Evolutionary conservation across 305 asterid genomes (phyloP).

Genomic region (Coffea humblotiana): DNA sequence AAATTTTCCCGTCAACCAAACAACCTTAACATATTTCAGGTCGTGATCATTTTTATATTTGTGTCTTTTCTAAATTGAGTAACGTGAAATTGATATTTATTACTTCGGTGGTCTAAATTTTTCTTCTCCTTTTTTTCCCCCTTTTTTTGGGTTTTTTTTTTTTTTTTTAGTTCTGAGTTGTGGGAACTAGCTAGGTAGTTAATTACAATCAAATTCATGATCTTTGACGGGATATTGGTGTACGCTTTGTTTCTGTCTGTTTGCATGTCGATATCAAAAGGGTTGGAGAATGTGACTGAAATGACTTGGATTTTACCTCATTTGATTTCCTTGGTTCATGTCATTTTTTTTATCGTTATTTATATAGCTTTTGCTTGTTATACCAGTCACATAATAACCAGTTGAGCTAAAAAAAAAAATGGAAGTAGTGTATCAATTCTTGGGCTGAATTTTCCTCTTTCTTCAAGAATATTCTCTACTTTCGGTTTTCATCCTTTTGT

Average conservation of each 20-base stretch:
- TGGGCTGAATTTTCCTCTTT: neutral
- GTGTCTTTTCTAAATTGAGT: constrained; percentile 20
- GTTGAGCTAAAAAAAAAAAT: constrained; percentile 3
- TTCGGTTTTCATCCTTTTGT: constrained; percentile 4
- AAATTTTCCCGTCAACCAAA: constrained; percentile 37
- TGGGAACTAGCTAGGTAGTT: neutral
- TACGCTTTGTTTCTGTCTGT: constrained; percentile 25
- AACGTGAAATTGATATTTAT: neutral
- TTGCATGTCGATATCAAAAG: constrained; percentile 38
- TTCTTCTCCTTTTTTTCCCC: neutral
- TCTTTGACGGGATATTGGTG: constrained; percentile 31
- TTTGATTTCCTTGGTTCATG: constrained; percentile 27
- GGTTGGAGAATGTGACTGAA: constrained; percentile 34
- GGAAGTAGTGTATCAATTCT: constrained; percentile 1
- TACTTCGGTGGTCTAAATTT: neutral
- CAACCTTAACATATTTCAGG: constrained; percentile 48
- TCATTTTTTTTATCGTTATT: constrained; percentile 19
- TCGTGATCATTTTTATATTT: constrained; percentile 26
- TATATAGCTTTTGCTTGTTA: constrained; percentile 11
- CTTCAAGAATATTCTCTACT: constrained; percentile 13
- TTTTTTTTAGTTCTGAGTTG: constrained; percentile 9
- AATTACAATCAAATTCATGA: constrained; percentile 1
- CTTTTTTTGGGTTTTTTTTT: neutral
- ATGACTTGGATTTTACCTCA: constrained; percentile 29
- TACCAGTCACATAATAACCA: constrained; percentile 21